Percentiles rank a stretch among this genome's conserved stretches.
Conservation (phyloP, 805 yeast species). For the Cyberlindnera mrakii region DNA sequence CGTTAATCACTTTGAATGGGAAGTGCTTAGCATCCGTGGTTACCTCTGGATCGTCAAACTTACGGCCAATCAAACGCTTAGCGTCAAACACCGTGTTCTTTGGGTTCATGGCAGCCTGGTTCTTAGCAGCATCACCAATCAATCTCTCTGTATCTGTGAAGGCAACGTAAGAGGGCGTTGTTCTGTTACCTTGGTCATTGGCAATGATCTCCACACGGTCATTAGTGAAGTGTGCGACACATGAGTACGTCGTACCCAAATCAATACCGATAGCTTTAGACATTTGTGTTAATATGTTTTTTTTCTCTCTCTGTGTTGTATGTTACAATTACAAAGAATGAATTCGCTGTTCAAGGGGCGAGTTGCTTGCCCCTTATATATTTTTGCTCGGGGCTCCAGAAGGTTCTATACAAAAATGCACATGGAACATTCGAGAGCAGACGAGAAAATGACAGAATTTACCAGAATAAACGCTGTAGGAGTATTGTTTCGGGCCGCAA, state of each 20-base stretch:
- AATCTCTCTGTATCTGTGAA: conserved; percentile 93
- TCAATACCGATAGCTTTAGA: conserved; percentile 74
- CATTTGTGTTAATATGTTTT: conserved; percentile 31
- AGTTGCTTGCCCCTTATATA: conserved; percentile 5
- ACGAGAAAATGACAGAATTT: too few relatives aligned
- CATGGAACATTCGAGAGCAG: neutral
- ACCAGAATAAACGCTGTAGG: too few relatives aligned
- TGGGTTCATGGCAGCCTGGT: conserved; percentile 97
- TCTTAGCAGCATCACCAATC: conserved; percentile 97
- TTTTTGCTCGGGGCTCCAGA: conserved; percentile 1
- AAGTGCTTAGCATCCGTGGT: conserved; percentile 77
- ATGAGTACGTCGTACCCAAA: conserved; percentile 96
- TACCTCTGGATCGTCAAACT: conserved; percentile 74
- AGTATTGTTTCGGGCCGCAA: too few relatives aligned
- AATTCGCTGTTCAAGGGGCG: neutral
- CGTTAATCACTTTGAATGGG: conserved; percentile 77
- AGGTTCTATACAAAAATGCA: conserved; percentile 3
- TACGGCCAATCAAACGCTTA: conserved; percentile 87
- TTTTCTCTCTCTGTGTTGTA: neutral
- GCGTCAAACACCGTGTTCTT: conserved; percentile 91
- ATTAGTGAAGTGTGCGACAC: conserved; percentile 85
- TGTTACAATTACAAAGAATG: neutral
- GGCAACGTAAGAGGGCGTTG: conserved; percentile 95
- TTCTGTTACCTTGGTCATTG: conserved; percentile 97
- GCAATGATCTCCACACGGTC: conserved; percentile 94